Evolutionary conservation across 306 rosid species (phyloP).

Genomic region (Pterocarpus santalinus): DNA sequence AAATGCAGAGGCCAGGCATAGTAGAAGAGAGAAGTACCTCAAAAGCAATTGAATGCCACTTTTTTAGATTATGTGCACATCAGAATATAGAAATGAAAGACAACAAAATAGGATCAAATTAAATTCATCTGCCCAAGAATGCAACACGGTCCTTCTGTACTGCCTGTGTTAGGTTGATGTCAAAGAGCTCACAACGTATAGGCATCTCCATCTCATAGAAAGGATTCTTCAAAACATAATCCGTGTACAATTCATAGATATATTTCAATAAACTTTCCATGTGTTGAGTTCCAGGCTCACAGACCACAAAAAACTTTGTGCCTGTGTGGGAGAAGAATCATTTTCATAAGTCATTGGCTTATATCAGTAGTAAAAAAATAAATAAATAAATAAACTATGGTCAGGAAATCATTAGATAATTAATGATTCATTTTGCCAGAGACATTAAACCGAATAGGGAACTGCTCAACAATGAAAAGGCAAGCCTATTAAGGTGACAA

Average conservation of each 20-base stretch:
- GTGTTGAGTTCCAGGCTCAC: constrained; percentile 82
- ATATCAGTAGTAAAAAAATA: background rate
- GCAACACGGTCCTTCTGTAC: constrained; percentile 90
- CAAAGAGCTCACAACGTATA: constrained; percentile 91
- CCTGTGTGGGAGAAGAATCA: constrained; percentile 60
- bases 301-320: constrained; percentile 87
- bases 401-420: background rate
- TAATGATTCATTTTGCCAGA: background rate
- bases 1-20: constrained; percentile 13
- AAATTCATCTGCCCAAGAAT: constrained; percentile 70
- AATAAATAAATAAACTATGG: background rate
- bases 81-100: constrained; percentile 6
- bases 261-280: constrained; percentile 84
- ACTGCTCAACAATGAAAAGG: background rate
- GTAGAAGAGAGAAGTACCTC: constrained; percentile 9
- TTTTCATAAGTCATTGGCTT: constrained; percentile 16
- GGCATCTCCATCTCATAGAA: constrained; percentile 99
- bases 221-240: constrained; percentile 93
- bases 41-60: constrained; percentile 19
- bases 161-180: constrained; percentile 75
- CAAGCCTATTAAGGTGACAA: too few species aligned
- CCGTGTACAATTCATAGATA: constrained; percentile 82
- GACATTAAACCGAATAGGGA: background rate
- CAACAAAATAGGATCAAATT: background rate
- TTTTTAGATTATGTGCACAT: constrained; percentile 23